phyloP scores from a whole-genome alignment of 495 filamentous ascomycete genomes.

The Annulohypoxylon stygium region DNA sequence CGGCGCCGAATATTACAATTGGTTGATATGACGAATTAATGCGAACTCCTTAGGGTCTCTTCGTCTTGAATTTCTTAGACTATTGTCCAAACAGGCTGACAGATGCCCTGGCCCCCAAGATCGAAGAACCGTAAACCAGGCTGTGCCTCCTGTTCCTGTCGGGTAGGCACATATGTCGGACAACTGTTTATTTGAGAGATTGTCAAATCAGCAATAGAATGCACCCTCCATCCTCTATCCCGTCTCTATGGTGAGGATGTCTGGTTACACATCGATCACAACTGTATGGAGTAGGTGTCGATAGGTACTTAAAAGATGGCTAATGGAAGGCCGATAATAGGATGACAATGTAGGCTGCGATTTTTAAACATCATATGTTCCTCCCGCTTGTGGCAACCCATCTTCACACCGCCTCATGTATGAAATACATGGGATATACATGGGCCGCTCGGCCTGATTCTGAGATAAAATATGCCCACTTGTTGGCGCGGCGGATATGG shows the following conservation, averaged over 20 bases:
- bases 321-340: slow-evolving; percentile 32
- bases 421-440: slow-evolving; percentile 36
- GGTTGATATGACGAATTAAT: slow-evolving; percentile 38
- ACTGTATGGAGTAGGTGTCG: slow-evolving; percentile 27
- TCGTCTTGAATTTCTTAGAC: slow-evolving; percentile 29
- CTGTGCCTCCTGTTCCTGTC: slow-evolving; percentile 55
- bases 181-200: slow-evolving; percentile 54
- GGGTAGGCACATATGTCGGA: slow-evolving; percentile 45
- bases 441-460: slow-evolving; percentile 20
- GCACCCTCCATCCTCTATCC: slow-evolving; percentile 51
- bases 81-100: slow-evolving; percentile 28
- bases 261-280: slow-evolving; percentile 18
- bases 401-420: slow-evolving; percentile 44
- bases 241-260: slow-evolving; percentile 23
- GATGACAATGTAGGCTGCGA: slow-evolving; percentile 26
- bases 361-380: slow-evolving; percentile 32
- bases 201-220: slow-evolving; percentile 54
- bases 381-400: slow-evolving; percentile 19
- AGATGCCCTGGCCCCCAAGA: slow-evolving; percentile 36
- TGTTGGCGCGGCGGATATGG: slow-evolving; percentile 21
- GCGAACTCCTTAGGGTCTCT: slow-evolving; percentile 23
- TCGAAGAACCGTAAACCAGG: slow-evolving; percentile 36
- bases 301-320: slow-evolving; percentile 12
- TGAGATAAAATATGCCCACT: slow-evolving; percentile 7
- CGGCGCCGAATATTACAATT: slow-evolving; percentile 42